Evolutionary conservation across 768 basidiomycete genomes (phyloP).

Genomic region (Boletus eberwhitei): DNA sequence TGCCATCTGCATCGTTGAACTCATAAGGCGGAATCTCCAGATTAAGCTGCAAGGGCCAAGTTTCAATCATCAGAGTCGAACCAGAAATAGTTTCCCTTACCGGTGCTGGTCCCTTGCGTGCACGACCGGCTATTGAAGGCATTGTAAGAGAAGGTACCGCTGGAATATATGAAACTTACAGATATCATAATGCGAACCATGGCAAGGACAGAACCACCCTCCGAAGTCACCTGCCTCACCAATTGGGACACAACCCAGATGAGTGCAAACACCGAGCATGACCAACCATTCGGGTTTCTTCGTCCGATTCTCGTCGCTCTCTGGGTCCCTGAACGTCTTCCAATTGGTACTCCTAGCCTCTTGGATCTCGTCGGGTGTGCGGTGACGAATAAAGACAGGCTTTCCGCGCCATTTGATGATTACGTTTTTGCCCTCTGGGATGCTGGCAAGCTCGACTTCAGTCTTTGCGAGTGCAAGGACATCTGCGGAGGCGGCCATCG

Average conservation of each 20-base stretch:
- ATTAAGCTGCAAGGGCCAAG: constrained; percentile 60
- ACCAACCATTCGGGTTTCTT: constrained; percentile 97
- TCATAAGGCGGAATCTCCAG: constrained; percentile 89
- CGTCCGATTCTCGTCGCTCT: constrained; percentile 82
- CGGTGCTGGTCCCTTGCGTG: constrained; percentile 95
- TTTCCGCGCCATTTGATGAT: constrained; percentile 99
- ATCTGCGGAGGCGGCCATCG: constrained; percentile 96
- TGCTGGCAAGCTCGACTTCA: constrained; percentile 83
- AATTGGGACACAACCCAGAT: constrained; percentile 97
- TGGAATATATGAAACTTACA: constrained; percentile 48
- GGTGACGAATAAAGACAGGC: constrained; percentile 98
- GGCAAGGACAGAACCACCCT: constrained; percentile 99
- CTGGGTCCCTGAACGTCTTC: constrained; percentile 88
- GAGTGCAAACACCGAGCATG: constrained; percentile 93
- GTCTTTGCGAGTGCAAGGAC: constrained; percentile 98
- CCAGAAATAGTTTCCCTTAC: constrained; percentile 42
- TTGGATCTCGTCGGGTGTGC: constrained; percentile 85
- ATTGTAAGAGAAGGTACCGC: constrained; percentile 10
- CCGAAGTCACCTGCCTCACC: constrained; percentile 96
- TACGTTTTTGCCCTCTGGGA: constrained; percentile 97
- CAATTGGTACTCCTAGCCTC: constrained; percentile 85
- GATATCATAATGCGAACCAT: constrained; percentile 98
- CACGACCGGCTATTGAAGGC: constrained; percentile 70
- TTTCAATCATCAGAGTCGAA: constrained; percentile 6
- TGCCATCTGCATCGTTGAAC: constrained; percentile 83